Base-by-base conservation (phyloP, 23 red algal genomes). In the Pyropia yezoensis region DNA sequence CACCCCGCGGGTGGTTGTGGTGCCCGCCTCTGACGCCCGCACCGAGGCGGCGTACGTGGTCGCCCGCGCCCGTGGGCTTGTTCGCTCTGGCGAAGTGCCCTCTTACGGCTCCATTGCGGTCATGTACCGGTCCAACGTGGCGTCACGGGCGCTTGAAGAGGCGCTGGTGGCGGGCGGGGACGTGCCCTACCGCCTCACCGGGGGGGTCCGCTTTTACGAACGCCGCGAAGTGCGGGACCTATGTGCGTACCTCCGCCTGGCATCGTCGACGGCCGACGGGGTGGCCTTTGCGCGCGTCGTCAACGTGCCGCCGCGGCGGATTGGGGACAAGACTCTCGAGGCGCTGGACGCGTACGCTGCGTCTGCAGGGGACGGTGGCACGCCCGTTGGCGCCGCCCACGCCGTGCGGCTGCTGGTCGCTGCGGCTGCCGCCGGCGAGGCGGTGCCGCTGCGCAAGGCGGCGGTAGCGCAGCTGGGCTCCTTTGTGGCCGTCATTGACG, bases 71-170 rank as follows among this genome's bases (percentile, higher is more conserved):
- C 32, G 19, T 2, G 26, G 20, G 0, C 29, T 87, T 15, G 49
- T 57, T 17, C 22, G 57, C 8, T 57, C 62, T 3, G 47, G 59
- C 22, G 18, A 27, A 21, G 56, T 87, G 58, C 26, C 29, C 17
- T 75, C 70, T 1, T 77, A 69, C 57, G 75, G 59, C 18, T 79
- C 85, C 21, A 73, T 84, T 19, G 79, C 78, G 18, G 57, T 93
- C 27, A 50, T 93, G 33, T 93, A 93, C 52, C 79, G 88, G 6
- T 77, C 88, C n/a, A 93, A 93, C 72, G 59, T 66, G 14, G 79
- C 69, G 24, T 82, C 74, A 1, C 69, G 88, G 49, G 52, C 50
- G 5, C 50, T 93, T 11, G 88, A 93, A 53, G 73, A 93, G 61
- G 74, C 61, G 13, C 79, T 57, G 25, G 63, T 93, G 33, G 28